Base-by-base conservation (phyloP, 2,329 filamentous ascomycete species). In the Cercospora berteroae region DNA sequence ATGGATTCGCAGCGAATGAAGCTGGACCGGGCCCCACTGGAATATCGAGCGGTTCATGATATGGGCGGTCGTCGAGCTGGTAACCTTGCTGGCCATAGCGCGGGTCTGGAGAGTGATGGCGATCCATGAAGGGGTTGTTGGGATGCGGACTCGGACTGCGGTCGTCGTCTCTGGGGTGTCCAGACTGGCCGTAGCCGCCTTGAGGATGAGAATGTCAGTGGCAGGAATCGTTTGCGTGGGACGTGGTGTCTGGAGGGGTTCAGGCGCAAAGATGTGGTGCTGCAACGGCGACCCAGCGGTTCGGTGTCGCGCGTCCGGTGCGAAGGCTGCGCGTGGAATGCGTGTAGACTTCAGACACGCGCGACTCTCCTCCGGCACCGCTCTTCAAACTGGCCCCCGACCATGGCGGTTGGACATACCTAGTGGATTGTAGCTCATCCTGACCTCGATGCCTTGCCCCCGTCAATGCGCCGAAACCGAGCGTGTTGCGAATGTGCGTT, bases 41-140 rank as follows among this genome's bases (percentile, higher is more conserved):
- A 77, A 93, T 92, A 72, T 91, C 87, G 60, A 94, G 82, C 68
- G 88, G 88, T 58, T 79, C 74, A 71, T 79, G 84, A 77, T 92
- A 94, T 8, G 89, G 88, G 71, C 89, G 87, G 78, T 96, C 91
- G 55, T 95, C 90, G 57, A 96, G 85, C 77, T 96, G 91, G 79
- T 97, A 96, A 71, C 90, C 87, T 16, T 90, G 81, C 90, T 92
- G 95, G 63, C 92, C 91, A 65, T 91, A 88, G 72, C 90, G 63
- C 39, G 63, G 87, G 78, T 83, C 77, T 76, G 79, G 79, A 85
- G 74, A 73, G 61, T 70, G 67, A 65, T 66, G 70, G 33, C 65
- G 66, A 58, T 73, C 69, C 71, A 72, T 72, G 69, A 72, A 73
- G 33, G 71, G 70, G 60, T 69, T 68, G 52, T 70, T 56, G 29